Evolutionary conservation across 306 rosid genomes (phyloP), one percentile per base, ranked within the genome.

Genomic region (Pueraria montana): DNA sequence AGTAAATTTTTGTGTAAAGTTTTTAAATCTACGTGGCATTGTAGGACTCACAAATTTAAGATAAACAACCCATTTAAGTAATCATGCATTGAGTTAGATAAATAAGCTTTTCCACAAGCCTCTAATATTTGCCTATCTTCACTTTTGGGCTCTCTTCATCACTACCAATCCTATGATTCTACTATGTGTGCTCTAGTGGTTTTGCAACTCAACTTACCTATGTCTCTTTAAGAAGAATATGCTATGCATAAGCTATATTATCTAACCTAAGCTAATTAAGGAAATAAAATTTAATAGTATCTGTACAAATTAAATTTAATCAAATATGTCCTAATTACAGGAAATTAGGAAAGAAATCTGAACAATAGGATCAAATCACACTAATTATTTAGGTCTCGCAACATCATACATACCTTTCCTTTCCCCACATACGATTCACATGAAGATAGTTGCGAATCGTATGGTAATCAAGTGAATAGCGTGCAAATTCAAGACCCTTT

Each of bases 381-480:
- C 2, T 65, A 64, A 40, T 10, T 42, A 70, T 18, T 38, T 45
- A 46, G 12, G 36, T 7, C 23, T 13, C 23, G 24, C 23, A 45
- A 45, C 34, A 69, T 58, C 48, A 21, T 48, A 52, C 67, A n/a
- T 85, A 95, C 99, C 99, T 93, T 84, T 93, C 87, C 87, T 92
- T 95, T 58, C 99, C 98, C 98, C 99, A 95, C 17, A 69, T 8
- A 8, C 99, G 92, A 77, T 90, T 91, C 66, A 92, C 84, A 6
- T 95, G 56, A 83, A 95, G 76, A 87, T 93, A 91, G 88, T 95
- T 95, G 78, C 99, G 89, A 72, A 95, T 95, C 80, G 99, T 95
- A 65, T 95, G 99, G 86, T 95, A 95, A 87, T 95, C 99, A 42
- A 93, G 97, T 26, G 99, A 96, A 82, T 93, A 96, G 14, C 98